Evolutionary conservation across 2,329 filamentous ascomycete species (phyloP).

Genomic region (Colletotrichum aenigma): DNA sequence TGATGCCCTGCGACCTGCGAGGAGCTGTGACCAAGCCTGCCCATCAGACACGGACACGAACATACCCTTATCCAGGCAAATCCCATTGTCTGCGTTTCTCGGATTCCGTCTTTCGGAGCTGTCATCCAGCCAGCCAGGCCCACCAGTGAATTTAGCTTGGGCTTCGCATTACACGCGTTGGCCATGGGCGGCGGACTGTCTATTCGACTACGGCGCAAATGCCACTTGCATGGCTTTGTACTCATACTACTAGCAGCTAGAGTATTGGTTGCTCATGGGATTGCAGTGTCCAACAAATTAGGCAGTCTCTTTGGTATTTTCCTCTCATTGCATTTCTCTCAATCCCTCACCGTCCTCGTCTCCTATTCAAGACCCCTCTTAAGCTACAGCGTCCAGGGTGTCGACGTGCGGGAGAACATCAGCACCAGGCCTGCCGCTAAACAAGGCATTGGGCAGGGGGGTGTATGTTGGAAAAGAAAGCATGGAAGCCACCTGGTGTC

Average conservation of each 20-base stretch:
- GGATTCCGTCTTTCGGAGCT: conserved; percentile 6
- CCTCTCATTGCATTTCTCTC: not conserved
- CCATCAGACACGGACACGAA: conserved; percentile 15
- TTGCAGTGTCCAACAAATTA: conserved; percentile 31
- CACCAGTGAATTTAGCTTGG: not conserved
- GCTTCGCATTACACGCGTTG: conserved; percentile 28
- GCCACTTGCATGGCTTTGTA: conserved; percentile 52
- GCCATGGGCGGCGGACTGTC: conserved; percentile 25
- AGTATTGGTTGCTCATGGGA: conserved; percentile 23
- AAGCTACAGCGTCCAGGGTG: not conserved
- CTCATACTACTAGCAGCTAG: conserved; percentile 42
- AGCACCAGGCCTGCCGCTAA: conserved; percentile 14
- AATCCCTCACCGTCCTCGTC: not conserved
- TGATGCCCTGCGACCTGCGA: not conserved
- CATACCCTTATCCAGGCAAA: not conserved
- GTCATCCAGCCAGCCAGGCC: conserved; percentile 11
- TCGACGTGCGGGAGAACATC: conserved; percentile 15
- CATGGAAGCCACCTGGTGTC: conserved; percentile 19
- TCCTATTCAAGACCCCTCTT: conserved; percentile 3
- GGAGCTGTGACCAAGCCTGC: conserved; percentile 15
- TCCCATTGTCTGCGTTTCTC: not conserved
- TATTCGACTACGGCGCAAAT: not conserved
- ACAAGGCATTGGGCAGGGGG: not conserved
- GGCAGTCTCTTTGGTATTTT: conserved; percentile 22
- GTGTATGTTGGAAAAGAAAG: conserved; percentile 15